Base-by-base conservation (phyloP, 2,329 filamentous ascomycete species). In the Botryotinia narcissicola region DNA sequence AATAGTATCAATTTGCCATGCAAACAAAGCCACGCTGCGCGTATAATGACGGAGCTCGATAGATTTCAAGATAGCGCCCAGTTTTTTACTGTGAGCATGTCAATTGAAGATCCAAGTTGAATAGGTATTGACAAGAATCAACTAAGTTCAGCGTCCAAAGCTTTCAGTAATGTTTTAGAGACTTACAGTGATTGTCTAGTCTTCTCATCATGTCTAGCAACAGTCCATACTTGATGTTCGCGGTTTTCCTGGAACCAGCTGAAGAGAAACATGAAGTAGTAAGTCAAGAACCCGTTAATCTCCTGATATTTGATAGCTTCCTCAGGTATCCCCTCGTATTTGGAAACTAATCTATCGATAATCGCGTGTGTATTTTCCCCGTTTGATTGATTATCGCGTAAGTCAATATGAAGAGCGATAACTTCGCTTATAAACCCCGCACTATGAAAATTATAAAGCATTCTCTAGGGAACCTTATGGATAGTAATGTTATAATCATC, bases 191-290 rank as follows among this genome's bases (percentile, higher is more conserved):
- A 44, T 22, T 35, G n/a, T 0, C 4, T 29, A 9, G 40, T 64
- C 61, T 32, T 29, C 42, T 25, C 18, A 22, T 48, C 18, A 25
- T 8, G 14, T 46, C 3, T 6, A 9, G 16, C 42, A 46, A 32
- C 10, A 64, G 6, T 10, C 40, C 62, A 64, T 46, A 64, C n/a
- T 32, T 64, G n/a, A 64, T 64, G 29, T 5, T 22, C 12, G 9
- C 4, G 4, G 10, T 35, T 4, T 1, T 4, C 25, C 8, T 22
- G 2, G n/a, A 46, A 1, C 18, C n/a, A 32, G 0, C 1, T 4
- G 4, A 35, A 46, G 9, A 35, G 0, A 25, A 1, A 1, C 20
- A 7, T 1, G 3, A 46, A 35, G 2, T 8, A 6, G 20, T 1
- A 2, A 46, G 4, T 2, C 5, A 46, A 64, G 9, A 48, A 64